Percentiles rank a stretch among this genome's conserved stretches.
phyloP scores from a whole-genome alignment of 2,329 filamentous ascomycete genomes.

The Aspergillus amoenus region DNA sequence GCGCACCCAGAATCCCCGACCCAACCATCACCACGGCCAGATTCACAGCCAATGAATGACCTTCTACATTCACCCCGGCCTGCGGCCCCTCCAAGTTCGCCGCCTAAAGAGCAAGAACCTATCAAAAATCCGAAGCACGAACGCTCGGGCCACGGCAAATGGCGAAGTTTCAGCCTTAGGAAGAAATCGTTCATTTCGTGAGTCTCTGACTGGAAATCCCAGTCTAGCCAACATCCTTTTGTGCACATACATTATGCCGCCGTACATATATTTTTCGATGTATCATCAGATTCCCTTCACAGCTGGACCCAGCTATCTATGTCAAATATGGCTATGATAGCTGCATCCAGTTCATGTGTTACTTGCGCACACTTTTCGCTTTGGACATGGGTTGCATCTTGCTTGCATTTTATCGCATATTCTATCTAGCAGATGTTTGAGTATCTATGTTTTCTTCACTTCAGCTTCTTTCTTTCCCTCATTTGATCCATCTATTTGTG shows the following conservation, averaged over 20 bases:
- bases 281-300: constrained; percentile 29
- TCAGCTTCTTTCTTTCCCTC: constrained; percentile 4
- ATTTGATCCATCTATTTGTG: constrained; percentile 21
- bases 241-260: constrained; percentile 28
- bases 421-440: constrained; percentile 11
- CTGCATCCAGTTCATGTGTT: constrained; percentile 15
- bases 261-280: constrained; percentile 29
- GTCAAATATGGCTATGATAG: constrained; percentile 11
- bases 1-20: constrained; percentile 4
- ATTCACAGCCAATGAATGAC: constrained; percentile 7
- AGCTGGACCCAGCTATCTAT: constrained; percentile 14
- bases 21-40: not conserved
- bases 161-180: constrained; percentile 44
- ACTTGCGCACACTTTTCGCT: constrained; percentile 9
- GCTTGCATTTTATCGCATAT: constrained; percentile 13
- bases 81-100: constrained; percentile 13
- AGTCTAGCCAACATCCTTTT: not conserved
- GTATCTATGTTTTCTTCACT: constrained; percentile 8
- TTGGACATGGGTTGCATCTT: constrained; percentile 14
- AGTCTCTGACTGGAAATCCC: not conserved
- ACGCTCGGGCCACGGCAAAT: constrained; percentile 27
- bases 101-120: constrained; percentile 20
- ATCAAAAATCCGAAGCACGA: constrained; percentile 22
- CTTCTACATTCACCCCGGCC: not conserved
- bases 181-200: constrained; percentile 44